These are phyloP conservation scores for Boletellus ananiceps DNA, from an alignment of 768 basidiomycete species.

Conservation along the genomic window DNA sequence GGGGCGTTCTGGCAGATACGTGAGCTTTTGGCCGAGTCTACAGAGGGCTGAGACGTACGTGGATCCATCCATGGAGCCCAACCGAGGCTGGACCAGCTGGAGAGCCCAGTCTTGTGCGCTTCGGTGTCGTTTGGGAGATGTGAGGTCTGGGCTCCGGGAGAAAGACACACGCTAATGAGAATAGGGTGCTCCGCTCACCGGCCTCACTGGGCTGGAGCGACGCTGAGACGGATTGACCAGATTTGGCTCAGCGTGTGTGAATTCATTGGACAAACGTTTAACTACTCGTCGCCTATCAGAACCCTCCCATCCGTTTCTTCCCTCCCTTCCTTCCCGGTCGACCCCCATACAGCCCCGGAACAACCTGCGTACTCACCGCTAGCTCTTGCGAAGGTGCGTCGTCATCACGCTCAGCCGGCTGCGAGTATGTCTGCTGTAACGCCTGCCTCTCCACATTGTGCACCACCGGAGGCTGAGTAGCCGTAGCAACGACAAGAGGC, in stretches of 20 bases:
- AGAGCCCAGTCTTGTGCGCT: constrained; percentile 68
- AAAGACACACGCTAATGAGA: constrained; percentile 12
- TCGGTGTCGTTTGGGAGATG: constrained; percentile 16
- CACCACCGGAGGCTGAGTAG: constrained; percentile 20
- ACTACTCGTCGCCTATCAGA: constrained; percentile 38
- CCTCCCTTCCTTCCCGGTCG: constrained; percentile 49
- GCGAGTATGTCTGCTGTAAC: constrained; percentile 11
- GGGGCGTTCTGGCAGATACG: constrained; percentile 39
- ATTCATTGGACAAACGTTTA: too few species aligned
- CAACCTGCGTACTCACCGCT: constrained; percentile 62
- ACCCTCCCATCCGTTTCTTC: constrained; percentile 74
- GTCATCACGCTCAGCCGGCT: constrained; percentile 7
- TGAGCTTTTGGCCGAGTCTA: constrained; percentile 18
- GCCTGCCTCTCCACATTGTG: constrained; percentile 7
- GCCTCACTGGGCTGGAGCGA: constrained; percentile 5
- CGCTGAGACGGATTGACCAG: constrained; percentile 22
- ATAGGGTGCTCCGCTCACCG: constrained; percentile 24
- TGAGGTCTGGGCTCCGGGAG: constrained; percentile 10
- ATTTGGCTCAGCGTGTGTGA: constrained; percentile 6
- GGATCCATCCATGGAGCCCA: constrained; percentile 75
- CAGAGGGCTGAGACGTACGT: constrained; percentile 34
- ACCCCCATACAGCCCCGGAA: constrained; percentile 70
- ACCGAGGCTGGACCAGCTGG: constrained; percentile 53
- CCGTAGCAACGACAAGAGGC: constrained; percentile 36
- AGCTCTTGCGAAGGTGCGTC: constrained; percentile 37